These are phyloP conservation scores for Crataegus laevigata DNA, from an alignment of 306 rosid species.

Conservation along the genomic window DNA sequence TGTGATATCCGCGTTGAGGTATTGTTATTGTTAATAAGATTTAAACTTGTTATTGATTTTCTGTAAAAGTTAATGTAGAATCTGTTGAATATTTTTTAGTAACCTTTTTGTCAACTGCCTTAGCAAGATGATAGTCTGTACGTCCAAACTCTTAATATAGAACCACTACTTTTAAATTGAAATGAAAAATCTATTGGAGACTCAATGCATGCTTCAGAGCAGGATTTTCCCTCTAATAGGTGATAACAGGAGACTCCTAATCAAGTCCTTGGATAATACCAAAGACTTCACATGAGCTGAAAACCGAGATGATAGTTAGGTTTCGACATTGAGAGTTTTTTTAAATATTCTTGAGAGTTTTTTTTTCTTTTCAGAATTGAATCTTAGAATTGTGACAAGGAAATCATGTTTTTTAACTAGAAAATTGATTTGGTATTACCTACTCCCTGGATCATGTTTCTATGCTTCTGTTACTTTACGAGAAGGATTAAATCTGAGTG, in stretches of 20 bases:
- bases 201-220: background rate
- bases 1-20: constrained; percentile 99
- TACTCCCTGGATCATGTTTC: background rate
- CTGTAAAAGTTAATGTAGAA: background rate
- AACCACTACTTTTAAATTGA: background rate
- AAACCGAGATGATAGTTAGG: background rate
- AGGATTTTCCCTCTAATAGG: background rate
- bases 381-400: background rate
- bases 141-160: background rate
- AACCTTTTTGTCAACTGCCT: background rate
- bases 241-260: background rate
- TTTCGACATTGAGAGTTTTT: background rate
- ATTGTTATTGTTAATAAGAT: constrained; percentile 8
- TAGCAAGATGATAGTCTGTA: background rate
- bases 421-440: constrained; percentile 9
- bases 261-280: background rate
- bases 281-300: background rate
- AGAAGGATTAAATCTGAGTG: constrained; percentile 25
- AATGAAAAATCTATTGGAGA: background rate
- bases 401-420: background rate
- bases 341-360: background rate
- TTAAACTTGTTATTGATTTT: background rate
- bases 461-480: constrained; percentile 12
- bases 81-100: background rate
- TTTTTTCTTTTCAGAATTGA: background rate